Evolutionary conservation across 148 eudicot species (phyloP).

Genomic region (Cornus kousa): DNA sequence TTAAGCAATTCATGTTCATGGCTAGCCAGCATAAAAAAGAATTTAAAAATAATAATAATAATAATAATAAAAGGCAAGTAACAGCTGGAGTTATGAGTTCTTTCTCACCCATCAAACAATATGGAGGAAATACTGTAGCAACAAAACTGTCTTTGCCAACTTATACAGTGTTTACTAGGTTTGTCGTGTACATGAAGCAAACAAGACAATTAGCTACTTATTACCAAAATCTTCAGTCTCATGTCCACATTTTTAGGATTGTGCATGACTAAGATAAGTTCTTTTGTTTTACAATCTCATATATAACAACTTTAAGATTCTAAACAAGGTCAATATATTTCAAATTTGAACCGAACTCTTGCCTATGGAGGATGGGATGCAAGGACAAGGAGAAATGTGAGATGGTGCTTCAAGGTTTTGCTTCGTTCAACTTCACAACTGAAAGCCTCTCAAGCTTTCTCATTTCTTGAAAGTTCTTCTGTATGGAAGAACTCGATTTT

Average conservation of each 20-base stretch:
- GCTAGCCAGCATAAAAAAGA: constrained; percentile 1
- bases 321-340: not conserved
- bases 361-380: not conserved
- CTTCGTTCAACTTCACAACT: not conserved
- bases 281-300: not conserved
- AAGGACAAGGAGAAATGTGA: not conserved
- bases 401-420: not conserved
- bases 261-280: not conserved
- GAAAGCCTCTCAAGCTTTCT: not conserved
- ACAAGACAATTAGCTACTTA: not conserved
- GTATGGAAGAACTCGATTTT: not conserved
- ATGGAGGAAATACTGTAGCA: no score
- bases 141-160: not conserved
- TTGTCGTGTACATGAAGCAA: not conserved
- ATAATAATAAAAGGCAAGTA: not conserved
- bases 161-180: not conserved
- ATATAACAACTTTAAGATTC: not conserved
- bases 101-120: constrained; percentile 1
- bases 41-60: not conserved
- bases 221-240: not conserved
- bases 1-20: not conserved
- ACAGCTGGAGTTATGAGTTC: not conserved
- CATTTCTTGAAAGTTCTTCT: not conserved
- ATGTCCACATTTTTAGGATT: not conserved
- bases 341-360: not conserved